These are phyloP conservation scores for Hippophae tibetana DNA, from an alignment of 306 rosid species.

Conservation along the genomic window DNA sequence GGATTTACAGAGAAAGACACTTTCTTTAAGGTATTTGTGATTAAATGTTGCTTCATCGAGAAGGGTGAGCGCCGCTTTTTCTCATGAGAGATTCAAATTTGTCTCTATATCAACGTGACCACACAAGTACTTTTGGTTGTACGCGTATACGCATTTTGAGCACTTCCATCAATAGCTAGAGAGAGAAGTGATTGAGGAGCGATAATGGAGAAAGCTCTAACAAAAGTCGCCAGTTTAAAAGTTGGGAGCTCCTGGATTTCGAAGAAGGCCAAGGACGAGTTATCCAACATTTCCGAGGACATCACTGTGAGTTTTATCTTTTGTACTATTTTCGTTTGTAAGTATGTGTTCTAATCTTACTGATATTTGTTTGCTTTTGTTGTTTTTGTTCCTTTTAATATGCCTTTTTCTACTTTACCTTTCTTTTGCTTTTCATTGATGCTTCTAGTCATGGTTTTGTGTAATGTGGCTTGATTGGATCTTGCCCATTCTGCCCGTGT, in stretches of 20 bases:
- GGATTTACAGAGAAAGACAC: too few relatives aligned
- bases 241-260: slow-evolving; percentile 80
- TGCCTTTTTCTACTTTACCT: background rate
- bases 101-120: slow-evolving; percentile 20
- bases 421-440: slow-evolving; percentile 3
- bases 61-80: slow-evolving; percentile 21
- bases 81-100: slow-evolving; percentile 19
- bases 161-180: background rate
- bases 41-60: background rate
- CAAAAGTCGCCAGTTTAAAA: slow-evolving; percentile 73
- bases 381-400: background rate
- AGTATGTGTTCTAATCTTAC: background rate
- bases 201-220: slow-evolving; percentile 84
- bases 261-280: slow-evolving; percentile 84
- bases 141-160: background rate
- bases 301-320: slow-evolving; percentile 43
- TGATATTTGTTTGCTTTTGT: background rate
- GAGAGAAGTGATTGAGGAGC: slow-evolving; percentile 12
- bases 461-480: slow-evolving; percentile 26
- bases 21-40: too few relatives aligned
- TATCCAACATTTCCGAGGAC: slow-evolving; percentile 68
- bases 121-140: too few relatives aligned
- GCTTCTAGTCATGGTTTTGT: slow-evolving; percentile 6
- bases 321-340: background rate
- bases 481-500: slow-evolving; percentile 18